phyloP scores from a whole-genome alignment of 2,329 filamentous ascomycete genomes.

The Cylindrodendrum hubeiense region DNA sequence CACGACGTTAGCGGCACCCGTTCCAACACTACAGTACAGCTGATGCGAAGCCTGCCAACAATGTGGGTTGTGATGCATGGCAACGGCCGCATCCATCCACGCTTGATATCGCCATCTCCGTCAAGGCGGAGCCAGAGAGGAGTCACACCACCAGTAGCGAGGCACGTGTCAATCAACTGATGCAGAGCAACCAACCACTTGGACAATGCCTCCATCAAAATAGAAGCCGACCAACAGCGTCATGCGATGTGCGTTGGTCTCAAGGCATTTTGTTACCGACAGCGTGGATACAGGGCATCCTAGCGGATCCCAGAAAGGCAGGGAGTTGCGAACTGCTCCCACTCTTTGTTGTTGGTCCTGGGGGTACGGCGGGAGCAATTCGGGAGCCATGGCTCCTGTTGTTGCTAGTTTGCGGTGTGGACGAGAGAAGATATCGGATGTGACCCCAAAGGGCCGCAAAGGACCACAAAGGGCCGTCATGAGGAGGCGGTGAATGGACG shows the following conservation, averaged over 20 bases:
- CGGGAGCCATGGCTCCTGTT: neutral
- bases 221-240: neutral
- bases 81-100: neutral
- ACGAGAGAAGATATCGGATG: neutral
- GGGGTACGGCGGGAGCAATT: neutral
- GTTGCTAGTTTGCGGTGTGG: neutral
- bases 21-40: neutral
- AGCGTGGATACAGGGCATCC: slow-evolving; percentile 4
- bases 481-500: neutral
- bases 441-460: too few relatives aligned
- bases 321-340: neutral
- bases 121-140: neutral
- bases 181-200: neutral
- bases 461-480: neutral
- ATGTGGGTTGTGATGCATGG: neutral
- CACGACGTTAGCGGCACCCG: neutral
- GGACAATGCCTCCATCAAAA: neutral
- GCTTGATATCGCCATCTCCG: neutral
- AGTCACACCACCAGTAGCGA: neutral
- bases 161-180: neutral
- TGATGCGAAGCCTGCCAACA: neutral
- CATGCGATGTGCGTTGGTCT: slow-evolving; percentile 22
- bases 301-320: neutral
- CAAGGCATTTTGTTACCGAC: slow-evolving; percentile 18
- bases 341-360: neutral